phyloP scores from a whole-genome alignment of 2,329 filamentous ascomycete species.

The Apiospora sp. region DNA sequence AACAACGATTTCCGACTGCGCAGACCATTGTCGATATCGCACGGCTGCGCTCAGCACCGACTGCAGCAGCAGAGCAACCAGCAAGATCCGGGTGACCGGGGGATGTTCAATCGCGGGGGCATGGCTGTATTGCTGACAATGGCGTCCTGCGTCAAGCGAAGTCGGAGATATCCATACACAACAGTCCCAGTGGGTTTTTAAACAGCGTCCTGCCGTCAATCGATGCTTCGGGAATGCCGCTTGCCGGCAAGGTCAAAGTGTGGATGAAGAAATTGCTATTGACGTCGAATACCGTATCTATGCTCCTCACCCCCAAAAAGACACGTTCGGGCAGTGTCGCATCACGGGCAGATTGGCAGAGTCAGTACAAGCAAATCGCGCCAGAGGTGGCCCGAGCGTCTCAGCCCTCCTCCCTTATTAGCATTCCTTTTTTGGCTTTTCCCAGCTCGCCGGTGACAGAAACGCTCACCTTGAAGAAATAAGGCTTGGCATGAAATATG shows the following conservation, averaged over 20 bases:
- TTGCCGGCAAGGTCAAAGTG: background rate
- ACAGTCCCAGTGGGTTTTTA: background rate
- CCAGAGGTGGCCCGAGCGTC: slow-evolving; percentile 11
- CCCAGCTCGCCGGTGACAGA: slow-evolving; percentile 10
- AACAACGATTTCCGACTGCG: slow-evolving; percentile 71
- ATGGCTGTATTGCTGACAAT: slow-evolving; percentile 51
- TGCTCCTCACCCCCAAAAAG: slow-evolving; percentile 1
- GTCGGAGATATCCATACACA: slow-evolving; percentile 20
- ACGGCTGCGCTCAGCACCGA: slow-evolving; percentile 84
- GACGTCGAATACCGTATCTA: background rate
- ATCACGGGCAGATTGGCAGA: background rate
- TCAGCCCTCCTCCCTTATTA: background rate
- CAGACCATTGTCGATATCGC: slow-evolving; percentile 74
- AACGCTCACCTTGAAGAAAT: slow-evolving; percentile 20
- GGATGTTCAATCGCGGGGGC: slow-evolving; percentile 88
- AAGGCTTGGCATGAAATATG: background rate
- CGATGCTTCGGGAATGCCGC: background rate
- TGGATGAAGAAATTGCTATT: slow-evolving; percentile 5
- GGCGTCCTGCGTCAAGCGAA: slow-evolving; percentile 16
- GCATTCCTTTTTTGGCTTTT: background rate
- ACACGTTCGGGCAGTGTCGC: slow-evolving; percentile 16
- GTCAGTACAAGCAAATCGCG: background rate
- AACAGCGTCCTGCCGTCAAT: slow-evolving; percentile 17
- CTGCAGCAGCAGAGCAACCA: slow-evolving; percentile 77
- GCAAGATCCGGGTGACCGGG: slow-evolving; percentile 83